A percentile compares a stretch with the other conserved stretches of the same genome.
phyloP scores from a whole-genome alignment of 345 rosid genomes.

The Toxicodendron radicans region DNA sequence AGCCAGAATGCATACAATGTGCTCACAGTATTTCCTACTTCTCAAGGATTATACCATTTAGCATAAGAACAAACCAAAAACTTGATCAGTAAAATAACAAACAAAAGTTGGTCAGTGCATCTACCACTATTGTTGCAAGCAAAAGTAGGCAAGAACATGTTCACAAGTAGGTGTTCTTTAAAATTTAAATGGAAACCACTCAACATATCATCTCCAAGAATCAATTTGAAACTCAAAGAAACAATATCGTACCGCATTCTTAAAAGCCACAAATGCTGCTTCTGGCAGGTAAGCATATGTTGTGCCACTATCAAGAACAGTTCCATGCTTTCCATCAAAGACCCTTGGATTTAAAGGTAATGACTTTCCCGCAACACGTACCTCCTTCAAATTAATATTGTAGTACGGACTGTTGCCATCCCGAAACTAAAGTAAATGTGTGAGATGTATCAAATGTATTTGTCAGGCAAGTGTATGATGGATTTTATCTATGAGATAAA shows the following conservation, averaged over 20 bases:
- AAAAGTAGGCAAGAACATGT: background rate
- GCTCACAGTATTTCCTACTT: background rate
- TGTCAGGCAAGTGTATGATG: conserved; percentile 45
- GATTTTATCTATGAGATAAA: conserved; percentile 31
- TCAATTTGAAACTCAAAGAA: background rate
- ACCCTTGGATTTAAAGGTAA: conserved; percentile 54
- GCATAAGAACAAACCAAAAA: background rate
- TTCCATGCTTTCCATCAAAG: conserved; percentile 77
- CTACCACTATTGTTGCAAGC: background rate
- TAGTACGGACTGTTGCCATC: conserved; percentile 99
- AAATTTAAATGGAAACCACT: background rate
- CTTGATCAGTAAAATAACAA: background rate
- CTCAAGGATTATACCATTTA: background rate
- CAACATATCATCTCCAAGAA: background rate
- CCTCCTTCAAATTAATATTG: conserved; percentile 91
- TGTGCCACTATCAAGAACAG: conserved; percentile 87
- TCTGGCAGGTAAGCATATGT: conserved; percentile 92
- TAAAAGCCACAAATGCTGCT: conserved; percentile 68
- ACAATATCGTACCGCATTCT: conserved; percentile 62
- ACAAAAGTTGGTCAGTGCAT: conserved; percentile 1
- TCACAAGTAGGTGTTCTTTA: background rate
- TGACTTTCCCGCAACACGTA: conserved; percentile 85
- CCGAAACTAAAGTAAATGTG: conserved; percentile 98
- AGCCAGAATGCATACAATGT: background rate
- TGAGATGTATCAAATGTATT: conserved; percentile 64